Percentiles rank a stretch among this genome's conserved stretches.
These are phyloP conservation scores for Rhizopus arrhizus DNA, from an alignment of 371 early-diverging fungal species.

Conservation along the genomic window DNA sequence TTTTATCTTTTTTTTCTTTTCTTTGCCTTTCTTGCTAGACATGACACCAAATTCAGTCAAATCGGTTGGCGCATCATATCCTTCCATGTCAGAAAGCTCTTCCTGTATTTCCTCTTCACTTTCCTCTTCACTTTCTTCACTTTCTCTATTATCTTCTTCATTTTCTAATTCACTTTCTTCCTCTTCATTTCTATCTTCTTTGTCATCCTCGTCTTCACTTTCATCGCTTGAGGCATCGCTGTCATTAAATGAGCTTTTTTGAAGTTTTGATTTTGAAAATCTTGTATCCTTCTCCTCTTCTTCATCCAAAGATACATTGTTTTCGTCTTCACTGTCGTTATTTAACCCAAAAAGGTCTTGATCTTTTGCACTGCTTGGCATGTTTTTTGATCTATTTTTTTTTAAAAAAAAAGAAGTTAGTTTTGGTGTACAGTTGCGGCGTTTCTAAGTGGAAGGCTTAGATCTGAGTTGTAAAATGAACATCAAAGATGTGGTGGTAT, in stretches of 20 bases:
- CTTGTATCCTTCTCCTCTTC: slow-evolving; percentile 39
- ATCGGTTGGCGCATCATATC: slow-evolving; percentile 23
- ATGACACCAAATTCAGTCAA: slow-evolving; percentile 12
- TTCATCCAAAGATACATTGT: slow-evolving; percentile 17
- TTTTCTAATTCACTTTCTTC: slow-evolving; percentile 31
- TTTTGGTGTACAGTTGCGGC: slow-evolving; percentile 9
- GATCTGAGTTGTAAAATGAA: background rate
- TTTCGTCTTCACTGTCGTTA: slow-evolving; percentile 32
- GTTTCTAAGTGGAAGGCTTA: background rate
- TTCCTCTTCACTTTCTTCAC: slow-evolving; percentile 36
- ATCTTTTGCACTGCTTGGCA: slow-evolving; percentile 28
- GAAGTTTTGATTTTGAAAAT: slow-evolving; percentile 30
- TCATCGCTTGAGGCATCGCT: slow-evolving; percentile 33
- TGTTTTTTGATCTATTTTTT: slow-evolving; percentile 7
- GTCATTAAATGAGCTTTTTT: slow-evolving; percentile 28
- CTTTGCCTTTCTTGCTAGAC: slow-evolving; percentile 18
- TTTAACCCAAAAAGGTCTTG: slow-evolving; percentile 43
- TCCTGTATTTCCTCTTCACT: slow-evolving; percentile 27
- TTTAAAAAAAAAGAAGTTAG: slow-evolving; percentile 5
- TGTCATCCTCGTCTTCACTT: slow-evolving; percentile 33
- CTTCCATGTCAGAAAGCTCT: slow-evolving; percentile 19
- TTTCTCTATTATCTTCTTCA: slow-evolving; percentile 35
- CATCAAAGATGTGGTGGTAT: too few species aligned
- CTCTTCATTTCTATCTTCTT: slow-evolving; percentile 32
- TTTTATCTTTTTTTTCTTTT: slow-evolving; percentile 55